Evolutionary conservation across 2,329 filamentous ascomycete species (phyloP).

Genomic region (Capronia epimyces): DNA sequence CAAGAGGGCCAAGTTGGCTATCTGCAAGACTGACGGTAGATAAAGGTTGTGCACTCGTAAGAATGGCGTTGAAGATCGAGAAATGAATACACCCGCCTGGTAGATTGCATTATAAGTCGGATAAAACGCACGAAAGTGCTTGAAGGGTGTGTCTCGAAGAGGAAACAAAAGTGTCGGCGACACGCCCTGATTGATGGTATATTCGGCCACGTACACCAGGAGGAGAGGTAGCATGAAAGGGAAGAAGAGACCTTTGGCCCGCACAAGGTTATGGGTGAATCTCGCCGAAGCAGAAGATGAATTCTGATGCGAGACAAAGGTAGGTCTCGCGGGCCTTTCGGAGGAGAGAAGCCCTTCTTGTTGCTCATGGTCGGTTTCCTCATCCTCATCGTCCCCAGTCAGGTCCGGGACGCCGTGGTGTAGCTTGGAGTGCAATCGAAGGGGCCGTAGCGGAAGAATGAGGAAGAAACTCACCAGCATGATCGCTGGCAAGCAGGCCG

Average conservation of each 20-base stretch:
- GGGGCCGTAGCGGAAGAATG: conserved; percentile 64
- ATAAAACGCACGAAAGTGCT: conserved; percentile 79
- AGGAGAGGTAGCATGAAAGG: conserved; percentile 84
- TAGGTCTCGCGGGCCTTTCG: conserved; percentile 25
- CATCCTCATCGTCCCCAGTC: conserved; percentile 37
- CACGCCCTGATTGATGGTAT: conserved; percentile 95
- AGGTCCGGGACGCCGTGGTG: conserved; percentile 42
- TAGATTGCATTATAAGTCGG: conserved; percentile 93
- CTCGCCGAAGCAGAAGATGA: conserved; percentile 32
- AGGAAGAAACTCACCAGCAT: conserved; percentile 83
- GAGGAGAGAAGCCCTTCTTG: conserved; percentile 32
- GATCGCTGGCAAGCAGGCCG: conserved; percentile 70
- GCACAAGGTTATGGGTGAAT: conserved; percentile 54
- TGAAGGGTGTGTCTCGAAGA: conserved; percentile 68
- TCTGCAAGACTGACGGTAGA: conserved; percentile 72
- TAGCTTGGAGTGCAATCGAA: conserved; percentile 45
- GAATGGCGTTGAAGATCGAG: conserved; percentile 84
- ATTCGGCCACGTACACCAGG: conserved; percentile 91
- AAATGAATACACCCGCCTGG: conserved; percentile 91
- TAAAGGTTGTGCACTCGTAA: conserved; percentile 76
- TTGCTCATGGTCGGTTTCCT: conserved; percentile 30
- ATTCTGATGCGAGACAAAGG: conserved; percentile 3
- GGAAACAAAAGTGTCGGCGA: conserved; percentile 86
- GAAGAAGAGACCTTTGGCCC: conserved; percentile 65
- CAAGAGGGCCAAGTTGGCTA: conserved; percentile 69